A percentile compares a stretch with the other conserved stretches of the same genome.
These are phyloP conservation scores for Chloris gayana DNA, from an alignment of 176 grass and related monocot species.

Conservation along the genomic window DNA sequence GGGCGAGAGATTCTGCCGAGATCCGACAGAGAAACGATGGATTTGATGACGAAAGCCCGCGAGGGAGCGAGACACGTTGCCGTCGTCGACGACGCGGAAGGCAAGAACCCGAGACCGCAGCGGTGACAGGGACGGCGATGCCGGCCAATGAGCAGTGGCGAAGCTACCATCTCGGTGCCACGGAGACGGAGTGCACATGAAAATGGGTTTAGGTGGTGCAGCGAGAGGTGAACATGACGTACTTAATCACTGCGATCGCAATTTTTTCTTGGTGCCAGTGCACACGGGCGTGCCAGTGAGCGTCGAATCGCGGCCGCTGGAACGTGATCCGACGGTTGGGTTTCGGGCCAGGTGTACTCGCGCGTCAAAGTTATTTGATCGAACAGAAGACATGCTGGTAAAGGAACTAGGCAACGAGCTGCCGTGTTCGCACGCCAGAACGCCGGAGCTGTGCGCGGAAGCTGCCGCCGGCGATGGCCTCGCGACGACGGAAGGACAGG, in stretches of 20 bases:
- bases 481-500: no score
- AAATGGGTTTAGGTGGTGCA: no score
- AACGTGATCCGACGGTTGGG: no score
- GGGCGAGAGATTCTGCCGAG: neutral
- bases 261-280: no score
- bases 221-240: no score
- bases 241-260: no score
- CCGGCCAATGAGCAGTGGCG: neutral
- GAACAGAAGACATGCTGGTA: neutral
- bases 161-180: no score
- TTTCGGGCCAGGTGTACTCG: no score
- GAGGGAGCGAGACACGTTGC: neutral
- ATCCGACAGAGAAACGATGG: neutral
- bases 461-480: neutral
- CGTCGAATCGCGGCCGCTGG: no score
- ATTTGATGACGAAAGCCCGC: neutral
- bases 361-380: neutral
- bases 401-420: neutral
- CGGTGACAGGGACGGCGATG: neutral
- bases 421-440: neutral
- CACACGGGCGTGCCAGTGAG: no score
- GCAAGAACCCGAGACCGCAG: neutral
- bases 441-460: neutral
- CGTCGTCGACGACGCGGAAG: neutral
- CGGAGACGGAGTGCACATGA: no score